Evolutionary conservation across 2,329 filamentous ascomycete genomes (phyloP).

Genomic region (Penicillium vulpinum): DNA sequence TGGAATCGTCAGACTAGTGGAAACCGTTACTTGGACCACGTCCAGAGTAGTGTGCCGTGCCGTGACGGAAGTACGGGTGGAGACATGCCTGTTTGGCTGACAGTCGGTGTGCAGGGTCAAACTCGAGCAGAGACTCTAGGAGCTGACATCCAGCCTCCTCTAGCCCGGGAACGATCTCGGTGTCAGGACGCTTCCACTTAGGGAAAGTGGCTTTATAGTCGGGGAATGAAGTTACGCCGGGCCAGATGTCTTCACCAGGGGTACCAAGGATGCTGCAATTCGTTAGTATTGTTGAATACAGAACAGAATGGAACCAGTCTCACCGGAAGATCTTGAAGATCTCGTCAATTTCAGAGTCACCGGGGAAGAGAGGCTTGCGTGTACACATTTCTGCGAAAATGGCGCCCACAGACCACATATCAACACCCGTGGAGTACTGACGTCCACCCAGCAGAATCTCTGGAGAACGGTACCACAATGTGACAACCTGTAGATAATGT

Average conservation of each 20-base stretch:
- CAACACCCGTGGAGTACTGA: conserved; percentile 90
- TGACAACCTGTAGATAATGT: conserved; percentile 66
- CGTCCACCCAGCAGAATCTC: conserved; percentile 88
- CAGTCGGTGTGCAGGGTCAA: conserved; percentile 82
- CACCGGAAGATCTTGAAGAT: conserved; percentile 95
- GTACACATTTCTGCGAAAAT: conserved; percentile 98
- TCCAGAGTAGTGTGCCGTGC: conserved; percentile 51
- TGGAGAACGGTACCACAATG: conserved; percentile 87
- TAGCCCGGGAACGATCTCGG: conserved; percentile 68
- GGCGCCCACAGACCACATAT: conserved; percentile 94
- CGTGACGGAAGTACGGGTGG: conserved; percentile 75
- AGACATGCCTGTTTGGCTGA: conserved; percentile 84
- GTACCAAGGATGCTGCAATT: conserved; percentile 71
- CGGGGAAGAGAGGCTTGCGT: conserved; percentile 86
- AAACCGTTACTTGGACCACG: conserved; percentile 41
- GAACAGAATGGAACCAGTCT: conserved; percentile 23
- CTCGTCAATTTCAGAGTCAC: conserved; percentile 89
- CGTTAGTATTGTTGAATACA: conserved; percentile 3
- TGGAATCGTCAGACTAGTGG: conserved; percentile 33
- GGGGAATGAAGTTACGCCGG: conserved; percentile 89
- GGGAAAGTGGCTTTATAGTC: conserved; percentile 92
- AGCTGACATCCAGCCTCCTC: conserved; percentile 59
- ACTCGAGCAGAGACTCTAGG: conserved; percentile 71
- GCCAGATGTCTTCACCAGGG: conserved; percentile 78
- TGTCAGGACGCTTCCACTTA: conserved; percentile 77